Base-by-base conservation (phyloP, 2,329 filamentous ascomycete genomes). In the Drechslera avenae region DNA sequence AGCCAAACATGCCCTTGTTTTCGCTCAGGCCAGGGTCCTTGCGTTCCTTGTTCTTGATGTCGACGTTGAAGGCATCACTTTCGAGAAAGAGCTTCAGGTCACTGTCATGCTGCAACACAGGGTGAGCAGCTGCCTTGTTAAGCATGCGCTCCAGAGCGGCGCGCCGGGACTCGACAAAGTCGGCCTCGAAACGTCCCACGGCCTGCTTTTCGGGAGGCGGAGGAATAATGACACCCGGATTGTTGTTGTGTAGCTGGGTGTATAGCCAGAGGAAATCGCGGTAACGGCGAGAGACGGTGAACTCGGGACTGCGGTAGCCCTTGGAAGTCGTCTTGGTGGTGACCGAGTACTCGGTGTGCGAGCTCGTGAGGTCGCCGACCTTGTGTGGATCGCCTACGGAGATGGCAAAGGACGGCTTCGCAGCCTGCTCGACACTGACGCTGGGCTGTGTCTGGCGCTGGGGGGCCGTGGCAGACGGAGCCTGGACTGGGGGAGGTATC, bases 261-360 rank as follows among this genome's bases (percentile, higher is more conserved):
- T 99, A 99, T 21, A 99, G 85, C 94, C 94, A 99, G 45, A 99
- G 79, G 73, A 99, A 99, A 76, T 99, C 94, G 52, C 92, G 87
- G 75, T 97, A 99, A 68, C 94, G 86, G 64, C 94, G 84, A 67
- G 91, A 96, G 62, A 99, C 94, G 49, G 91, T 87, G 68, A 99
- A 97, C 68, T 96, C 92, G 44, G 90, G 82, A 67, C 93, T 89
- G 69, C 89, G 90, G 75, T 97, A 99, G 43, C 91, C 94, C 78
- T 97, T 97, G 31, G 93, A 97, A 1, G 91, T 90, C 10, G 94
- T 99, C 89, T 89, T 94, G 51, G 94, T 99, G 67, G 89, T 84
- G 59, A 99, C 94, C 65, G 91, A 91, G 76, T 99, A 99, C 39
- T 97, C 94, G 59, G 96, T 99, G 74, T 99, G 94, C 57, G 92